A percentile compares a stretch with the other conserved stretches of the same genome.
Evolutionary conservation across 805 yeast species (phyloP).

Genomic region (Pichia pseudocactophila): DNA sequence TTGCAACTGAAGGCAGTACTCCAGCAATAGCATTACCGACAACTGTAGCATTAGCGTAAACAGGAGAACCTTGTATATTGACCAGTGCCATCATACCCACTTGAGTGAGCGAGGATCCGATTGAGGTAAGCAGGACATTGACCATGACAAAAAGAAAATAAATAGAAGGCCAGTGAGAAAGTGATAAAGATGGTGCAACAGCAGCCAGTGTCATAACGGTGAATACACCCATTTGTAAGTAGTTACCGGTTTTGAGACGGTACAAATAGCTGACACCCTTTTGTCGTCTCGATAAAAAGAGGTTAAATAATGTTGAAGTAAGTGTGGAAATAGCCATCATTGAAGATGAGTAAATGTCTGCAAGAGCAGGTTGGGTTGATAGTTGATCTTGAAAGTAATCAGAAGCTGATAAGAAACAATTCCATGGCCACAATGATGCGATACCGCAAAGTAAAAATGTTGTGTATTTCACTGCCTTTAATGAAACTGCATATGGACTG

Average conservation of each 20-base stretch:
- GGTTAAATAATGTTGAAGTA: slow-evolving; percentile 50
- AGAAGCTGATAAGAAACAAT: slow-evolving; percentile 79
- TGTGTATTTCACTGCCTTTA: slow-evolving; percentile 33
- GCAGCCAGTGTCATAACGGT: slow-evolving; percentile 46
- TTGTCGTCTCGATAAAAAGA: slow-evolving; percentile 59
- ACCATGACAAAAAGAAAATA: slow-evolving; percentile 50
- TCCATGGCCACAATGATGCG: slow-evolving; percentile 94
- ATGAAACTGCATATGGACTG: slow-evolving; percentile 1
- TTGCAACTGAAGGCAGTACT: slow-evolving; percentile 73
- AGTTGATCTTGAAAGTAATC: slow-evolving; percentile 67
- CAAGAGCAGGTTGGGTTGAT: slow-evolving; percentile 36
- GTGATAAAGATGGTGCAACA: slow-evolving; percentile 16
- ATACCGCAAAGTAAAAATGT: slow-evolving; percentile 66
- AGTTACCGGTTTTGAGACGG: slow-evolving; percentile 55
- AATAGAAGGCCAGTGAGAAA: slow-evolving; percentile 23
- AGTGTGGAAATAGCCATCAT: slow-evolving; percentile 84
- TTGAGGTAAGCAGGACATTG: slow-evolving; percentile 54
- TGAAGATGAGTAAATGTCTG: slow-evolving; percentile 61
- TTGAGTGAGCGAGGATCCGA: slow-evolving; percentile 78
- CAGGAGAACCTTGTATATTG: slow-evolving; percentile 55
- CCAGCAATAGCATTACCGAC: slow-evolving; percentile 96
- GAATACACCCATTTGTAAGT: slow-evolving; percentile 50
- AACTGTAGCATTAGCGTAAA: slow-evolving; percentile 82
- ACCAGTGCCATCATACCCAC: slow-evolving; percentile 87
- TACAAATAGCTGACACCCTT: slow-evolving; percentile 44